Evolutionary conservation across 2,329 filamentous ascomycete species (phyloP), one percentile per base, ranked within the genome.

Genomic region (Xylaria sp.): DNA sequence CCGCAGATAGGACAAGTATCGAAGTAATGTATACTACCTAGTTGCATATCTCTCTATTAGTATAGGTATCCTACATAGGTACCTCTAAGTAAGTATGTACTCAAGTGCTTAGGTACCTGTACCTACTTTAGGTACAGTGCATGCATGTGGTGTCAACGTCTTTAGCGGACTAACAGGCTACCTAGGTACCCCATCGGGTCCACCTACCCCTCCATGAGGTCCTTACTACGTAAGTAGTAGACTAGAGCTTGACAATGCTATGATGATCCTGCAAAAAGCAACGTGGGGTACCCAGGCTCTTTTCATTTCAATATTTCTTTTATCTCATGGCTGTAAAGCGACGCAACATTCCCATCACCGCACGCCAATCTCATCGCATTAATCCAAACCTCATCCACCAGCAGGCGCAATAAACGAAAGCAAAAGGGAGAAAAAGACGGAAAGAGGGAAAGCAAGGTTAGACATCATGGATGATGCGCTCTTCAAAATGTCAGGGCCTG

Each of bases 381-480:
- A 16, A 8, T n/a, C 18, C 3, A 37, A 42, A 25, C n/a, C 21
- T 8, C 37, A 23, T 40, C 60, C 42, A 35, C 23, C 9, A n/a
- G n/a, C n/a, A n/a, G 32, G 10, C 54, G 50, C 55, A 29, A 23
- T 27, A 42, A 50, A 44, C 32, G 12, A 40, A 16, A 40, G 37
- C 12, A 12, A 40, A 40, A 40, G 16, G 37, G 10, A 48, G 10
- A 23, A 12, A 25, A 25, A 57, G 18, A 16, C 12, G n/a, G 16
- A n/a, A 42, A 16, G n/a, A 54, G 18, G 4, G 6, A n/a, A 23
- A n/a, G 23, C 0, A 44, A 6, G 29, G 42, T 8, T 18, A 47
- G 12, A 44, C 59, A 68, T 16, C 25, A 77, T 76, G 75, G 75
- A 77, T 42, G 70, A 68, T 5, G 74, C 76, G 35, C 71, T 77